Evolutionary conservation across 78 protist genomes (phyloP), one percentile per base, ranked within the genome.

Genomic region (Dictyostelium capitatum): DNA sequence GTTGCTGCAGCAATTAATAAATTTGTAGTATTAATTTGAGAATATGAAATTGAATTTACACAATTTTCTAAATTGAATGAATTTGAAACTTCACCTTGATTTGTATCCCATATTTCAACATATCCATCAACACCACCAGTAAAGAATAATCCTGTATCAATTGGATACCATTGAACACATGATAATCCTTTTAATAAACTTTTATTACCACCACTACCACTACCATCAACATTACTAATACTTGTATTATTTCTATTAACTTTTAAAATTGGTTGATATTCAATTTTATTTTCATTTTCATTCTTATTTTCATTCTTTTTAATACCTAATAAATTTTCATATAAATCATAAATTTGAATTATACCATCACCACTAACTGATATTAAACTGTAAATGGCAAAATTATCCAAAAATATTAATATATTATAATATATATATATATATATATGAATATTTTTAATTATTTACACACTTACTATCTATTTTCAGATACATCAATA

Each of bases 31-130:
- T 47, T 28, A 1, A 75, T 65, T 32, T 75, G 78, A 6, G 82
- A 53, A 7, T 43, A 65, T 0, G 93, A 74, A 0, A 87, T 77
- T 3, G 93, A 30, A 41, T 87, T 87, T 6, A 87, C 84, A 17
- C 65, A 59, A 64, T 77, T 15, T 37, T 77, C 93, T 10, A 87
- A 30, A 64, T 87, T 19, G 64, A 87, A 87, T 6, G n/a, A n/a
- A 64, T 57, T 32, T 12, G 84, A 59, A n/a, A 87, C 73, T 10
- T 7, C 6, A 41, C 46, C 93, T 50, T 32, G 25, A 51, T 87
- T 87, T 0, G 93, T 87, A 51, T 87, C 93, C 93, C 93, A 87
- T 15, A 87, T 79, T 9, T 87, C 93, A 5, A 77, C 93, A 77
- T 48, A 15, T 7, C 93, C 93, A 41, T 87, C 83, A 12, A 78